Evolutionary conservation across 1,284 basidiomycete species (phyloP).

Genomic region (Omphalotus olearius): DNA sequence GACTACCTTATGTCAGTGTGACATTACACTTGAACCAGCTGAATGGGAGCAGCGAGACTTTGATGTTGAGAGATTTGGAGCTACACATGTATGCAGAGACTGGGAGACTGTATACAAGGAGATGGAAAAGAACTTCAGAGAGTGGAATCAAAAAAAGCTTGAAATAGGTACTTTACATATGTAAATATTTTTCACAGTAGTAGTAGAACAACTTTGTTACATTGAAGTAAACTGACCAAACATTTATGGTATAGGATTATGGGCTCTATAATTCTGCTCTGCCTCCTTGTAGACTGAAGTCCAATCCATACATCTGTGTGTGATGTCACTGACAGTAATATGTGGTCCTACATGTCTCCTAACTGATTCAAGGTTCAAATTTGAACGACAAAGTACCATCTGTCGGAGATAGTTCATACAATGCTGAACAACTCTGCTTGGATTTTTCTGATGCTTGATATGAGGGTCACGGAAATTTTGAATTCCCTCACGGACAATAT

Average conservation of each 20-base stretch:
- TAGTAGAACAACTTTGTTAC: too few relatives aligned
- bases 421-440: neutral
- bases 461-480: neutral
- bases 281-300: slow-evolving; percentile 17
- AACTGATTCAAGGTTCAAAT: slow-evolving; percentile 2
- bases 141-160: slow-evolving; percentile 13
- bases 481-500: slow-evolving; percentile 4
- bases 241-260: too few relatives aligned
- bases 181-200: too few relatives aligned
- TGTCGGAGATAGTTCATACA: slow-evolving; percentile 10
- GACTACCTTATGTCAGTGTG: slow-evolving; percentile 24
- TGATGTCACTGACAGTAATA: slow-evolving; percentile 16
- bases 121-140: slow-evolving; percentile 31
- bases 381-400: slow-evolving; percentile 9
- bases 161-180: neutral
- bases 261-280: slow-evolving; percentile 1
- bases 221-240: too few relatives aligned
- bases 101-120: slow-evolving; percentile 21
- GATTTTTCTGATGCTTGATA: neutral
- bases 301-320: slow-evolving; percentile 21
- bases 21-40: slow-evolving; percentile 24
- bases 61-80: neutral
- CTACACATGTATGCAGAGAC: slow-evolving; percentile 14
- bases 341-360: slow-evolving; percentile 9
- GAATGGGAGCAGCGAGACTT: slow-evolving; percentile 10